Conservation (phyloP, 202 grass and related monocot species). For the Panicum virgatum region DNA sequence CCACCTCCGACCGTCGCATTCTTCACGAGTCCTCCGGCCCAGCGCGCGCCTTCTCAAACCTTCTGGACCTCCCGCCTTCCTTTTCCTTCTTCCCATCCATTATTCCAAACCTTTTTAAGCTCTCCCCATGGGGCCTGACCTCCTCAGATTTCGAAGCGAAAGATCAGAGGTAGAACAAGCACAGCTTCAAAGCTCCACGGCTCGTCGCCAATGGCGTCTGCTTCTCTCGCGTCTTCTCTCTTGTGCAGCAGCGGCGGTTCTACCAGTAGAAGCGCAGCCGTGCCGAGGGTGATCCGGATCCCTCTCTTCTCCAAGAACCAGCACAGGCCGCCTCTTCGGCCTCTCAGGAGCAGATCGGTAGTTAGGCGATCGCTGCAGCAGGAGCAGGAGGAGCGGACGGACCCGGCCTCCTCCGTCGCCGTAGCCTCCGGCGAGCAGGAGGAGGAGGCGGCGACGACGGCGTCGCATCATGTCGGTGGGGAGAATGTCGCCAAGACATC, state of each 20-base stretch:
- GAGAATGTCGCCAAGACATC: not conserved
- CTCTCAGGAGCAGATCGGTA: not conserved
- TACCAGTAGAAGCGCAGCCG: not conserved
- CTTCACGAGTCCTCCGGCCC: slow-evolving; percentile 46
- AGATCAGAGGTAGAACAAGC: slow-evolving; percentile 1
- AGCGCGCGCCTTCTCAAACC: slow-evolving; percentile 38
- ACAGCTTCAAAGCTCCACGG: not conserved
- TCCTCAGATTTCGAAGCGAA: not conserved
- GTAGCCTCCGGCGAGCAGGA: slow-evolving; percentile 39
- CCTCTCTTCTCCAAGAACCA: slow-evolving; percentile 33
- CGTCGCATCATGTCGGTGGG: slow-evolving; percentile 8
- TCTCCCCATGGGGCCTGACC: not conserved
- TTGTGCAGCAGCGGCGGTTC: slow-evolving; percentile 18
- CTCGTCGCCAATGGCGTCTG: slow-evolving; percentile 43
- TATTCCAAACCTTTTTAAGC: slow-evolving; percentile 35
- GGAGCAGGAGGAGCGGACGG: slow-evolving; percentile 41
- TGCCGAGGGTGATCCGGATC: slow-evolving; percentile 4
- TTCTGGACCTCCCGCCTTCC: slow-evolving; percentile 45
- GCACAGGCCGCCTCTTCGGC: not conserved
- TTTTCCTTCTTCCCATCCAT: not conserved
- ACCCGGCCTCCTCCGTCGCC: slow-evolving; percentile 25
- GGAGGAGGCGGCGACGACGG: not conserved
- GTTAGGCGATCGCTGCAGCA: slow-evolving; percentile 47
- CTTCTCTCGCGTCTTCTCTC: slow-evolving; percentile 36
- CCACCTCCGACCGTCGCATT: slow-evolving; percentile 37